phyloP scores from a whole-genome alignment of 345 rosid species.

The Turnera subulata region DNA sequence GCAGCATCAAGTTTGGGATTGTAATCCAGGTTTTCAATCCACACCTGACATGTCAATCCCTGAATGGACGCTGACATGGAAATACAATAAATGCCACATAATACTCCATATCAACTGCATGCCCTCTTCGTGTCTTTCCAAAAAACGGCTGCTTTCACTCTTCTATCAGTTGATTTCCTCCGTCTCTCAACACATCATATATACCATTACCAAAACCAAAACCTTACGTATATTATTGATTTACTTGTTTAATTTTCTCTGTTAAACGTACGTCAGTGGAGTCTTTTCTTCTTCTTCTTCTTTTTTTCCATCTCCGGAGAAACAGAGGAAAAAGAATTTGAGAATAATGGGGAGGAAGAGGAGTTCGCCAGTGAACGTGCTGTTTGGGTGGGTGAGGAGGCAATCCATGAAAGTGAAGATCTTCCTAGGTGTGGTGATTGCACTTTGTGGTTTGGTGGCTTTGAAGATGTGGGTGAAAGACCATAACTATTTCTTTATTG shows the following conservation, averaged over 20 bases:
- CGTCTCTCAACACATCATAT: neutral
- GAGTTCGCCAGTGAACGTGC: constrained; percentile 38
- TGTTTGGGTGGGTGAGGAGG: constrained; percentile 42
- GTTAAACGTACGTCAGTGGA: neutral
- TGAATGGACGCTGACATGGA: constrained; percentile 10
- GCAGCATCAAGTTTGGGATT: neutral
- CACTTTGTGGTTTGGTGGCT: constrained; percentile 30
- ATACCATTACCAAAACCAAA: neutral
- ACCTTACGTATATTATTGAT: neutral
- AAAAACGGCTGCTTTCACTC: constrained; percentile 15
- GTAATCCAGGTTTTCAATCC: neutral
- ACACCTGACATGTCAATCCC: constrained; percentile 4
- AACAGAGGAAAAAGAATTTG: neutral
- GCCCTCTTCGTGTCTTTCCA: constrained; percentile 43
- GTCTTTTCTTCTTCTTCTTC: neutral
- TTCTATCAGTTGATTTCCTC: neutral
- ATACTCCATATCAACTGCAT: constrained; percentile 26
- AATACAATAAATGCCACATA: constrained; percentile 26
- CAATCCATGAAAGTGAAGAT: constrained; percentile 51
- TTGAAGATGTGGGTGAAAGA: constrained; percentile 33
- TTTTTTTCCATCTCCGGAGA: neutral
- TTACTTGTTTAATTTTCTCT: neutral
- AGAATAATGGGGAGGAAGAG: constrained; percentile 52
- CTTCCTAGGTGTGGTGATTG: constrained; percentile 23
- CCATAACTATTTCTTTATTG: constrained; percentile 47